Conservation (phyloP, 163 green algal genomes). For the Chloroidium sp. region DNA sequence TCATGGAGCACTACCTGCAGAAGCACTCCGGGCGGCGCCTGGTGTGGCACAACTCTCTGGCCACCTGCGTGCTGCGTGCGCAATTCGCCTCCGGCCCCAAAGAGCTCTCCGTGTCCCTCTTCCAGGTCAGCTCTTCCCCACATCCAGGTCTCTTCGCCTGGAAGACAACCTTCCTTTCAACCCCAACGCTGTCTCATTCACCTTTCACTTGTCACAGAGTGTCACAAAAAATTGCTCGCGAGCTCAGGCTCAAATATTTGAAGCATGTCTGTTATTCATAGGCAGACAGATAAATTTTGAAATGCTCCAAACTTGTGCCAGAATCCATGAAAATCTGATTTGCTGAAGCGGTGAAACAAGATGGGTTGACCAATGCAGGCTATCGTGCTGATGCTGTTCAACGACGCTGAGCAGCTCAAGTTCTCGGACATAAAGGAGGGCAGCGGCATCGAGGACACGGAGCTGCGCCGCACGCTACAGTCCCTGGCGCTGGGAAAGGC, state of each 20-base stretch:
- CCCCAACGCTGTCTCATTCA: not conserved
- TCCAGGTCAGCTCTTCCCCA: slow-evolving; percentile 38
- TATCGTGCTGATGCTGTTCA: slow-evolving; percentile 89
- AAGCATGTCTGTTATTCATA: too few species aligned
- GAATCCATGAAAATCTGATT: too few species aligned
- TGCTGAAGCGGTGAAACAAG: too few species aligned
- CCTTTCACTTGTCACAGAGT: slow-evolving; percentile 5
- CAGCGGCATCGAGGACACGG: slow-evolving; percentile 67
- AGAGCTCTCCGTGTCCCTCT: slow-evolving; percentile 87
- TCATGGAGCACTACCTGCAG: slow-evolving; percentile 83
- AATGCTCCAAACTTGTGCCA: too few species aligned
- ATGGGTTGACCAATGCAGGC: slow-evolving; percentile 35
- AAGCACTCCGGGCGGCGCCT: slow-evolving; percentile 87
- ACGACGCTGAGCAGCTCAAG: slow-evolving; percentile 60
- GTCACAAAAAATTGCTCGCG: too few species aligned
- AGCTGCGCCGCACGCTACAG: slow-evolving; percentile 87
- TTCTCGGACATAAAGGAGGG: slow-evolving; percentile 62
- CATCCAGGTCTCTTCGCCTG: too few species aligned
- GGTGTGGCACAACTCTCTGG: slow-evolving; percentile 78
- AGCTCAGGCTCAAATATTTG: not conserved
- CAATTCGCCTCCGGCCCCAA: slow-evolving; percentile 76
- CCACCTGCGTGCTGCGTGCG: slow-evolving; percentile 69
- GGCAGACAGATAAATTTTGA: too few species aligned
- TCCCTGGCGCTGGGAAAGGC: slow-evolving; percentile 80
- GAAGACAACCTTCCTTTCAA: too few species aligned